These are phyloP conservation scores for Galeopsis tetrahit DNA, from an alignment of 257 asterid species.

Conservation along the genomic window DNA sequence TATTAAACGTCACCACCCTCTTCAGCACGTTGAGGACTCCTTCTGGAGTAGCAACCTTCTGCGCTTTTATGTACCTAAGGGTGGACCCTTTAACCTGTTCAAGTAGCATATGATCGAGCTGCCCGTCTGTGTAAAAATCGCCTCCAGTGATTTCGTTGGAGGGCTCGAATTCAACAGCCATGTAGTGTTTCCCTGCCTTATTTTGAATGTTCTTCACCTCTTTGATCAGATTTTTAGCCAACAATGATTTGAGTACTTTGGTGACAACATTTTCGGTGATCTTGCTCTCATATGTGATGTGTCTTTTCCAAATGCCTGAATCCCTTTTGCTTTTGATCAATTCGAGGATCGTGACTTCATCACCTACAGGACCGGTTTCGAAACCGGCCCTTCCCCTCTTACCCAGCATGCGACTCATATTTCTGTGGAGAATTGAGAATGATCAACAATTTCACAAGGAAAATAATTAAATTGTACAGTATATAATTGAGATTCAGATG, in stretches of 20 bases:
- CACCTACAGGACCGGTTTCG: constrained; percentile 39
- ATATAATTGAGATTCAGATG: too few relatives aligned
- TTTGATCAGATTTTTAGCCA: constrained; percentile 45
- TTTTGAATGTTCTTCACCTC: constrained; percentile 53
- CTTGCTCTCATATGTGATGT: constrained; percentile 47
- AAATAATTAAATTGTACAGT: too few relatives aligned
- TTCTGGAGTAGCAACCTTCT: constrained; percentile 54
- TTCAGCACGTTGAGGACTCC: constrained; percentile 41
- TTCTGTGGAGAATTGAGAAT: constrained; percentile 18
- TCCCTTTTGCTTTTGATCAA: constrained; percentile 46
- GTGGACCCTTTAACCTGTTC: constrained; percentile 34
- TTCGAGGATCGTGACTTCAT: constrained; percentile 49
- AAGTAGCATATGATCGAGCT: constrained; percentile 52
- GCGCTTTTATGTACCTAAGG: constrained; percentile 28
- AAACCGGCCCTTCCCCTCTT: constrained; percentile 55
- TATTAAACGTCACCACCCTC: constrained; percentile 33
- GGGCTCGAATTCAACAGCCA: constrained; percentile 66
- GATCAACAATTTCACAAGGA: not conserved
- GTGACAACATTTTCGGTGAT: constrained; percentile 34
- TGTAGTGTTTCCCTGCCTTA: constrained; percentile 51
- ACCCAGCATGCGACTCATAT: constrained; percentile 34
- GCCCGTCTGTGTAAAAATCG: constrained; percentile 57
- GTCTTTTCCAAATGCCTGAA: constrained; percentile 48
- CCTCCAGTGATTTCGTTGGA: constrained; percentile 74
- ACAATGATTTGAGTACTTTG: constrained; percentile 48